Base-by-base conservation (phyloP, 805 yeast species). In the Saccharomycopsis sp. region DNA sequence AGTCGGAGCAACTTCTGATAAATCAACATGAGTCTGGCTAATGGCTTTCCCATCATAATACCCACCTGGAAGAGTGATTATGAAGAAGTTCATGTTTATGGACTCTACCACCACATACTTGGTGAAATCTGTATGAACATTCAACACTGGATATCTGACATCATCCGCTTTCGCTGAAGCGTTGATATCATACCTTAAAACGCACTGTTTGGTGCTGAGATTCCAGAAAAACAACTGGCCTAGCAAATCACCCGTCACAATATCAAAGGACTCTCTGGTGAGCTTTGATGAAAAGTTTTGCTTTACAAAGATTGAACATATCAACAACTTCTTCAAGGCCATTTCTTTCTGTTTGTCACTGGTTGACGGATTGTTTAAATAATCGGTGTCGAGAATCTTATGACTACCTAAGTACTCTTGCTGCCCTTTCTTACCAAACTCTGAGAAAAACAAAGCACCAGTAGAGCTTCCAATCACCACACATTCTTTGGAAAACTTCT, bases 171-270 rank as follows among this genome's bases (percentile, higher is more conserved):
- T 26, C 10, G 27, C 16, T 26, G n/a, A 30, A 26, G 22, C 15
- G 17, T 37, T 38, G 29, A 46, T 18, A 15, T 46, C 29, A 12
- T 38, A 29, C 12, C 22, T 29, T 8, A 25, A 21, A 3, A 38
- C 13, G n/a, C 7, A 9, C 6, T 23, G 22, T 22, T 27, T 23
- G 20, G 29, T 35, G 17, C 30, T 23, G 12, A 26, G 31, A 33
- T 46, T 43, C 45, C 45, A 46, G 15, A 32, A 27, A 18, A 22
- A 41, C 3, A 46, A 12, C 15, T 43, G 38, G 8, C 50, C 50
- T 21, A 25, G 26, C 21, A 43, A 34, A 25, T 46, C 48, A 13
- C 50, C 50, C 2, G 46, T 15, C 10, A 46, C 18, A 4, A 46
- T 13, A 30, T 46, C 50, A 10, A 46, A 23, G 9, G 35, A 32